Evolutionary conservation across 257 asterid genomes (phyloP).

Genomic region (Schizonepeta tenuifolia): DNA sequence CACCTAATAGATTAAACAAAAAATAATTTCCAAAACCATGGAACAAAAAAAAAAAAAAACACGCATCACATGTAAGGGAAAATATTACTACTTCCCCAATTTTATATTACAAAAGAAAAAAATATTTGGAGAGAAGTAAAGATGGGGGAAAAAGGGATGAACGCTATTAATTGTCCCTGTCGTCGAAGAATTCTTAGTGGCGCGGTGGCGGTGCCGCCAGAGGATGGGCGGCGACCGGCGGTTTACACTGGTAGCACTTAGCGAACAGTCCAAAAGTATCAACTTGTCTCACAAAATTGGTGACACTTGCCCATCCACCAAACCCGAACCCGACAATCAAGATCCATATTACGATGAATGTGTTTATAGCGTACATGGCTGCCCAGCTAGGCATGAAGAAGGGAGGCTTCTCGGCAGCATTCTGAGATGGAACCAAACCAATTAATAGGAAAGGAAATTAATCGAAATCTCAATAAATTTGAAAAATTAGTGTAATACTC

Average conservation of each 20-base stretch:
- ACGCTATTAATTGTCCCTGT: neutral
- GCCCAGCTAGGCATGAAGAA: constrained; percentile 82
- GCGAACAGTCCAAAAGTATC: constrained; percentile 78
- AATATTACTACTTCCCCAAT: constrained; percentile 41
- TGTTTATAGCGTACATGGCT: constrained; percentile 66
- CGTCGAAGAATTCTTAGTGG: constrained; percentile 22
- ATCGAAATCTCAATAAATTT: neutral
- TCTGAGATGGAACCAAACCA: constrained; percentile 48
- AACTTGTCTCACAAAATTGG: constrained; percentile 69
- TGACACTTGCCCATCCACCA: constrained; percentile 94
- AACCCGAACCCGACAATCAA: constrained; percentile 79
- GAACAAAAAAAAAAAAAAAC: constrained; percentile 22
- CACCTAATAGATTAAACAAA: constrained; percentile 36
- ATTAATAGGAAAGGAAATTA: too few relatives aligned
- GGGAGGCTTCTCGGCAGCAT: constrained; percentile 93
- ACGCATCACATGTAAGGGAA: constrained; percentile 40
- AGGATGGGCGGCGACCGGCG: constrained; percentile 44
- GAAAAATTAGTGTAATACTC: neutral
- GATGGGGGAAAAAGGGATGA: neutral
- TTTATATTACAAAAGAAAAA: constrained; percentile 44
- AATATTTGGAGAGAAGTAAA: neutral
- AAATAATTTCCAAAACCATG: constrained; percentile 13
- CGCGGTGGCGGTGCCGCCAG: constrained; percentile 29
- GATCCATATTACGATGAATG: constrained; percentile 64
- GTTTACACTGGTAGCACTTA: constrained; percentile 81